Evolutionary conservation across 345 rosid genomes (phyloP).

Genomic region (Eucalyptus curtisii): DNA sequence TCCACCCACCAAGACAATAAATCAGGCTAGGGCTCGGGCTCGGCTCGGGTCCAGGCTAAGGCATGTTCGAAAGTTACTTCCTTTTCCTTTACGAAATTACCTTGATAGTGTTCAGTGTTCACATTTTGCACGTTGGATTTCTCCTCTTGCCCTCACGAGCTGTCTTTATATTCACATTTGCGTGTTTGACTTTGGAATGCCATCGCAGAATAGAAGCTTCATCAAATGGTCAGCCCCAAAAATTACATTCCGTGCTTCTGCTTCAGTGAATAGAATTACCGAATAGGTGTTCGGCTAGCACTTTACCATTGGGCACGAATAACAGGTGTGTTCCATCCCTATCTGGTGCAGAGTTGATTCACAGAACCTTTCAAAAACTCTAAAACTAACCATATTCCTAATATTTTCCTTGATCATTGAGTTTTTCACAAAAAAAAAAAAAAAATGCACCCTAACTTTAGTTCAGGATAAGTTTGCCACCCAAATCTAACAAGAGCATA

Average conservation of each 20-base stretch:
- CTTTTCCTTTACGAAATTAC: not conserved
- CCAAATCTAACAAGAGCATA: too few relatives aligned
- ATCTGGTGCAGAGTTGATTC: not conserved
- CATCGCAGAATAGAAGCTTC: not conserved
- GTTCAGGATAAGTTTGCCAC: too few relatives aligned
- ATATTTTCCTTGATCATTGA: too few relatives aligned
- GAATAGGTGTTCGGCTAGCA: not conserved
- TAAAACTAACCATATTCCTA: not conserved
- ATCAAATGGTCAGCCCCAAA: not conserved
- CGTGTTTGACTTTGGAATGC: not conserved
- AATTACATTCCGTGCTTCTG: not conserved
- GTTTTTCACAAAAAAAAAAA: too few relatives aligned
- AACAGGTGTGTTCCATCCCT: too few relatives aligned
- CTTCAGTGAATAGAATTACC: not conserved
- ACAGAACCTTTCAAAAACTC: not conserved
- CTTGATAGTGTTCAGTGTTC: not conserved
- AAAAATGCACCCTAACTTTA: too few relatives aligned
- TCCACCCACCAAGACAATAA: not conserved
- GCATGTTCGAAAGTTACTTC: not conserved
- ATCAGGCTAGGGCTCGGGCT: not conserved
- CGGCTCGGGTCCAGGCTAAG: not conserved
- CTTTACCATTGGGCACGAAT: not conserved
- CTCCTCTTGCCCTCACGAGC: not conserved
- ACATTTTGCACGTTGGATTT: not conserved
- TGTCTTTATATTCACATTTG: not conserved